Evolutionary conservation across 2,329 filamentous ascomycete species (phyloP), one percentile per base, ranked within the genome.

Genomic region (Aspergillus vadensis): DNA sequence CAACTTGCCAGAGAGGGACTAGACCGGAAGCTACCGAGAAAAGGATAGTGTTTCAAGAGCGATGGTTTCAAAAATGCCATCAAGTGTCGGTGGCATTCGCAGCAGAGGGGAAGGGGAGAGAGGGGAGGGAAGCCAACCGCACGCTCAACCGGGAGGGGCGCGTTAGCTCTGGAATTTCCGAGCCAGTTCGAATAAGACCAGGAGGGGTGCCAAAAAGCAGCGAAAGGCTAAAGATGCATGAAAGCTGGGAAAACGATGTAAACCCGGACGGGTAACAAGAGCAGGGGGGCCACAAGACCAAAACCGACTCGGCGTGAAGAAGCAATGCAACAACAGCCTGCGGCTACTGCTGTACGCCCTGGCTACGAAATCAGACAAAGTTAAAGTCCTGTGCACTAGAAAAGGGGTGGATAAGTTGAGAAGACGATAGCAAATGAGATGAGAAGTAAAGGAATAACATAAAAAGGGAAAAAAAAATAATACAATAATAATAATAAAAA

Each of bases 11-110:
- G 60, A 59, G 62, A 57, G 48, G 63, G 63, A 59, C 60, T 65
- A 66, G 61, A 55, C 57, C 57, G 59, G 57, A 59, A 61, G 55
- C 61, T 64, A 63, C 64, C 65, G 58, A 63, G 63, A 65, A 60
- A 47, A 65, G 62, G 44, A 65, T 62, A 58, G 63, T 65, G 66
- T 68, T 68, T 69, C 65, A 68, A 64, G 62, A 65, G 52, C 60
- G 59, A 67, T 63, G 59, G 66, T 69, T 69, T 69, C 66, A 69
- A 62, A 66, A 27, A 62, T 55, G 60, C 62, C 62, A 21, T 59
- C 65, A 68, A 63, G 66, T 66, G 63, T 65, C 61, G 55, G 60
- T 55, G 57, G 57, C 52, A 60, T 63, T 57, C 55, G 52, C 57
- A 52, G 57, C 6, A 21, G 49, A 60, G 57, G 41, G 41, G 63